phyloP scores from a whole-genome alignment of 2,329 filamentous ascomycete species.

The Colletotrichum neosansevieriae region DNA sequence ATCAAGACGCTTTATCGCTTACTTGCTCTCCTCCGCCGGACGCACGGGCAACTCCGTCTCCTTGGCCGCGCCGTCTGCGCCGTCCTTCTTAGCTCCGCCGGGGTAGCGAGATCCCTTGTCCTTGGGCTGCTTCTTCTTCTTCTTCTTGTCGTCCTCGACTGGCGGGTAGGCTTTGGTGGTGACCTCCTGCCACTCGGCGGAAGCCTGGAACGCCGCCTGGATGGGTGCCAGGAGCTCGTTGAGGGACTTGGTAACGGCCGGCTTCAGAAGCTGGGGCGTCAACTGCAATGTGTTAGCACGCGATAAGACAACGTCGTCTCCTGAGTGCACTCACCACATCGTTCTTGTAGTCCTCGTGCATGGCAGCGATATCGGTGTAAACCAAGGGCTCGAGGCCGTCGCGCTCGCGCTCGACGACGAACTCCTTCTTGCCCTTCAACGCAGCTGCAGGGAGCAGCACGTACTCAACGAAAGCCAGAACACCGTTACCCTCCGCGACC shows the following conservation, averaged over 20 bases:
- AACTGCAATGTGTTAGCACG: conserved; percentile 57
- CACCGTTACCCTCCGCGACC: conserved; percentile 85
- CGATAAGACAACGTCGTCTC: background rate
- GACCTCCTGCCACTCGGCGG: conserved; percentile 81
- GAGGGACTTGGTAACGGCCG: conserved; percentile 81
- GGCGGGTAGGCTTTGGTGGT: conserved; percentile 86
- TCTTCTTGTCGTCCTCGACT: conserved; percentile 64
- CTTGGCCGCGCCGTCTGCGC: conserved; percentile 32
- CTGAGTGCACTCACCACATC: conserved; percentile 64
- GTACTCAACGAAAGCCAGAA: conserved; percentile 87
- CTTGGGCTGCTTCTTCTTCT: conserved; percentile 84
- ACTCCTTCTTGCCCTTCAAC: conserved; percentile 69
- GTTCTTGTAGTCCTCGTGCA: conserved; percentile 83
- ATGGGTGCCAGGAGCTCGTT: conserved; percentile 83
- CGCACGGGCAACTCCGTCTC: conserved; percentile 38
- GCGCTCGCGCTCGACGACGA: conserved; percentile 74
- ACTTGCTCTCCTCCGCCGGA: conserved; percentile 32
- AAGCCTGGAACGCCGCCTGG: conserved; percentile 76
- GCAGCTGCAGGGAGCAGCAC: conserved; percentile 83
- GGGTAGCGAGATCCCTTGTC: conserved; percentile 78
- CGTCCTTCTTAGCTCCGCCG: conserved; percentile 48
- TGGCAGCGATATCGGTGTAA: conserved; percentile 80
- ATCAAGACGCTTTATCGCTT: background rate
- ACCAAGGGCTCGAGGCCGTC: conserved; percentile 79
- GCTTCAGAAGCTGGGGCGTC: conserved; percentile 88